Percentiles rank a stretch among this genome's conserved stretches.
Evolutionary conservation across 2,329 filamentous ascomycete species (phyloP).

Genomic region (Fusarium foetens): DNA sequence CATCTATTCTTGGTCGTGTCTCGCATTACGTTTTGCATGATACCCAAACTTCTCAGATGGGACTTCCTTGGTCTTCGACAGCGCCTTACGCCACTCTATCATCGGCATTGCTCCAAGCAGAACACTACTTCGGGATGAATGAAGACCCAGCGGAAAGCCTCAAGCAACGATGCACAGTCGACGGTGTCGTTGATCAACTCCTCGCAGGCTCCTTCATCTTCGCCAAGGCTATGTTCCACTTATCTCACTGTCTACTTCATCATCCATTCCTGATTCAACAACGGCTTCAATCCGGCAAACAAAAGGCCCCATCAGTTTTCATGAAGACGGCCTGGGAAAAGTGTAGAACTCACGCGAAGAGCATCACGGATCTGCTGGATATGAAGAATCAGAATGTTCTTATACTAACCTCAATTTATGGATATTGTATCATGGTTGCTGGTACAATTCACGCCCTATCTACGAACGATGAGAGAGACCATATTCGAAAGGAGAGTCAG

Average conservation of each 20-base stretch:
- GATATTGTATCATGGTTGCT: conserved; percentile 20
- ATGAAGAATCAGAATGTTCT: conserved; percentile 16
- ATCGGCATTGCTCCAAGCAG: not conserved
- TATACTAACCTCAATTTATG: conserved; percentile 13
- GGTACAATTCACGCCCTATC: conserved; percentile 17
- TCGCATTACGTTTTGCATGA: conserved; percentile 9
- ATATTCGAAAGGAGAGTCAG: not conserved
- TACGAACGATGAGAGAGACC: conserved; percentile 14
- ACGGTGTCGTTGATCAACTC: not conserved
- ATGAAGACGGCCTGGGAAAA: conserved; percentile 21
- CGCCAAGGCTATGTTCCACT: conserved; percentile 17
- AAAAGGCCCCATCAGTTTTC: conserved; percentile 6
- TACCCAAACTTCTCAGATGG: not conserved
- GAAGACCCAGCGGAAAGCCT: not conserved
- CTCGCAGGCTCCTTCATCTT: conserved; percentile 14
- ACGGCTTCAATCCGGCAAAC: not conserved
- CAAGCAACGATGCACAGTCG: not conserved
- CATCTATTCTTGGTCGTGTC: conserved; percentile 2
- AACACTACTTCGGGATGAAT: conserved; percentile 12
- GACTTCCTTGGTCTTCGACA: conserved; percentile 1
- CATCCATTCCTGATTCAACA: conserved; percentile 14
- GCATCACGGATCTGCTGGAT: not conserved
- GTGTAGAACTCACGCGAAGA: not conserved
- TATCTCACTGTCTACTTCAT: conserved; percentile 14
- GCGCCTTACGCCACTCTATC: conserved; percentile 2